Base-by-base conservation (phyloP, 2,329 filamentous ascomycete genomes). In the Zelopaecilomyces penicillatus region DNA sequence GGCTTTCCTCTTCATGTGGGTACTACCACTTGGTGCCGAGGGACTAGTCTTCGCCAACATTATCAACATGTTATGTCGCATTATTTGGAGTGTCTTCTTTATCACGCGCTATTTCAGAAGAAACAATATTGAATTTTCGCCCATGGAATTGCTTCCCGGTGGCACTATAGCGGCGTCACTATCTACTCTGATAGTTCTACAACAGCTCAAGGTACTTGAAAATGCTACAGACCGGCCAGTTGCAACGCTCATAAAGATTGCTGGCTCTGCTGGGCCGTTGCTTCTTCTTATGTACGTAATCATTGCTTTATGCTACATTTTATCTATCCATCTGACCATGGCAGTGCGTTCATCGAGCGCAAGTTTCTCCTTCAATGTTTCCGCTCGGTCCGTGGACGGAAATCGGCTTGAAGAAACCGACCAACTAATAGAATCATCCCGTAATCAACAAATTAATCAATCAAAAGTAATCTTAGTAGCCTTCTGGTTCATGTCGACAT, bases 381-480 rank as follows among this genome's bases (percentile, higher is more conserved):
- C 50, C 64, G 63, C 45, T 68, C 69, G 43, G 56, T 78, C 37
- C 60, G 59, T 45, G 57, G 56, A 42, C 57, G 53, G 36, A 57
- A 50, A 41, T 34, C 32, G 32, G 32, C 32, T 34, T 9, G 32
- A 34, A 50, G 49, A 60, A 52, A 50, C 63, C 53, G 60, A 57
- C 51, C 50, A 54, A 48, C 57, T 47, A 40, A 40, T 12, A 32
- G n/a, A 32, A 29, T 31, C 41, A 43, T 4, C 19, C 19, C 12
- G n/a, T 5, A 36, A 27, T 19, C 19, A 19, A 19, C 19, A 19
- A 19, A 19, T 19, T 19, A 19, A 47, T 49, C 64, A 77, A 59
- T 95, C 88, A 70, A 96, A 96, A 39, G 81, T 90, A 62, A 96
- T 95, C 74, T 95, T 96, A 46, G 85, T 93, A 29, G 87, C 83